A percentile compares a stretch with the other conserved stretches of the same genome.
Evolutionary conservation across 73 alveolate species (phyloP).

Genomic region (Paramecium tetraurelia): DNA sequence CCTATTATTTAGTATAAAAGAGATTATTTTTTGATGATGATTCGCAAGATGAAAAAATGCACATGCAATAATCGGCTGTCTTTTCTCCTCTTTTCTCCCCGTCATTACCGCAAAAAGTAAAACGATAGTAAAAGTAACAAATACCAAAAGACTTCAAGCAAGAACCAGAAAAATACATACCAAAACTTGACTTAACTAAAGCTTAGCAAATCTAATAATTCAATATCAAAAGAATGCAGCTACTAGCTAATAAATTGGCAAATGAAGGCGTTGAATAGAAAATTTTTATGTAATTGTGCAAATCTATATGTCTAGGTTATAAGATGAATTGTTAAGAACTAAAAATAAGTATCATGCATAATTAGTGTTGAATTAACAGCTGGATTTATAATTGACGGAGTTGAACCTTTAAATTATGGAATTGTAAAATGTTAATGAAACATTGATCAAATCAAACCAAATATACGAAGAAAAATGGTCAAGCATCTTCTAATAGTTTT

Average conservation of each 20-base stretch:
- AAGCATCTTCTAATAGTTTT: not conserved
- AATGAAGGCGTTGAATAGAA: conserved; percentile 21
- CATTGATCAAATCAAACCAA: conserved; percentile 1
- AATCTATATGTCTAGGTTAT: not conserved
- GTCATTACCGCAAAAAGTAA: conserved; percentile 1
- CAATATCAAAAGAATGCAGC: conserved; percentile 16
- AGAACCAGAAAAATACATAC: not conserved
- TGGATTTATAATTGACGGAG: not conserved
- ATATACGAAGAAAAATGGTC: conserved; percentile 36
- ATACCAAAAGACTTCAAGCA: not conserved
- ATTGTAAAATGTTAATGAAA: not conserved
- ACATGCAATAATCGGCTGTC: conserved; percentile 19
- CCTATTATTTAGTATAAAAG: not conserved
- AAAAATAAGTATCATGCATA: conserved; percentile 48
- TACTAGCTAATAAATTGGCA: not conserved
- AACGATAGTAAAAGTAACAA: not conserved
- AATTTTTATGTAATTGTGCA: not conserved
- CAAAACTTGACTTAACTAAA: conserved; percentile 29
- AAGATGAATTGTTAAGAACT: conserved; percentile 9
- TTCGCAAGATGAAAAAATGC: not conserved
- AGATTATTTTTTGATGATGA: conserved; percentile 44
- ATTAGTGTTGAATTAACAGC: conserved; percentile 24
- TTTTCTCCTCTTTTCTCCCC: conserved; percentile 46
- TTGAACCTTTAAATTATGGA: not conserved
- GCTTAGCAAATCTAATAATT: conserved; percentile 26